These are phyloP conservation scores for Debaryomyces tyrocola DNA, from an alignment of 805 yeast species.

Conservation along the genomic window DNA sequence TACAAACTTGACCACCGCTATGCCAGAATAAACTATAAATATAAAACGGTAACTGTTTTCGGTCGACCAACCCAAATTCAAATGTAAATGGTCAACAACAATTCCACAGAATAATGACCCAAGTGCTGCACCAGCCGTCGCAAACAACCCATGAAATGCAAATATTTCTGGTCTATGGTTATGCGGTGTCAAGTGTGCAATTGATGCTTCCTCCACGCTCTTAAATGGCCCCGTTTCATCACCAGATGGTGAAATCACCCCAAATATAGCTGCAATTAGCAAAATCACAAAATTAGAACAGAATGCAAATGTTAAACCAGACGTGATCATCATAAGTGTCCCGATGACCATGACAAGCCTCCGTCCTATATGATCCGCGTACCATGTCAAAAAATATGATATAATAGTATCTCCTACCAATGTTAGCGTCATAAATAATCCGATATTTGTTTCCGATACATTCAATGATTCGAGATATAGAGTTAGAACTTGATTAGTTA, in stretches of 20 bases:
- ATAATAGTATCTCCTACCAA: conserved; percentile 75
- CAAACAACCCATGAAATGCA: conserved; percentile 70
- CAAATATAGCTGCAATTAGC: conserved; percentile 71
- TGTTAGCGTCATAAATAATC: conserved; percentile 79
- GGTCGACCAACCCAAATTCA: conserved; percentile 28
- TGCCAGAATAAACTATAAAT: conserved; percentile 53
- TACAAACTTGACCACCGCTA: conserved; percentile 54
- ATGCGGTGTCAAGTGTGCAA: conserved; percentile 74
- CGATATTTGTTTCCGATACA: conserved; percentile 59
- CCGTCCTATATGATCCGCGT: conserved; percentile 72
- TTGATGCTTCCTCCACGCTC: conserved; percentile 78
- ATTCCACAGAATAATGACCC: conserved; percentile 70
- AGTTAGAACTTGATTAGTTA: conserved; percentile 76
- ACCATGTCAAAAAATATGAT: conserved; percentile 72
- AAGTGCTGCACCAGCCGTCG: conserved; percentile 70
- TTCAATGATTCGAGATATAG: conserved; percentile 58
- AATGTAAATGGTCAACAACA: conserved; percentile 47
- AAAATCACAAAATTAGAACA: conserved; percentile 54
- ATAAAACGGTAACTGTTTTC: conserved; percentile 53
- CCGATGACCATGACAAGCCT: conserved; percentile 64
- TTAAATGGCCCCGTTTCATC: conserved; percentile 91
- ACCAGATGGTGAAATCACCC: conserved; percentile 87
- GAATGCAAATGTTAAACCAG: conserved; percentile 67
- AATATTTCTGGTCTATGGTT: conserved; percentile 67
- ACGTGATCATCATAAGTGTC: conserved; percentile 60